phyloP scores from a whole-genome alignment of 441 rosid species.

The Gossypium davidsonii region DNA sequence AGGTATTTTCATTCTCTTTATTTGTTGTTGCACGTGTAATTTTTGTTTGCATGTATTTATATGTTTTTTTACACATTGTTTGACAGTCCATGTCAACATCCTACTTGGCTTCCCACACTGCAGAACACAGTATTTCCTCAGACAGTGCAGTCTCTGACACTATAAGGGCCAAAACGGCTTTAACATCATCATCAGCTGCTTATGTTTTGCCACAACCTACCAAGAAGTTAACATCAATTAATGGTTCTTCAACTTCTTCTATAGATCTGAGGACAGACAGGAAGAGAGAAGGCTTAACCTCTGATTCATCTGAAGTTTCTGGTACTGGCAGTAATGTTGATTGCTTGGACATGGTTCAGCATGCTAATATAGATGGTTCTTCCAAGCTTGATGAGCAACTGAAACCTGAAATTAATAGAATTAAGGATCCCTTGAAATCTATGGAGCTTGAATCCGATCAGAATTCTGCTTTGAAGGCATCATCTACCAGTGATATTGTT shows the following conservation, averaged over 20 bases:
- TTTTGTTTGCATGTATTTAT: constrained; percentile 10
- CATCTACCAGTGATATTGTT: constrained; percentile 21
- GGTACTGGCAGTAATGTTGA: constrained; percentile 17
- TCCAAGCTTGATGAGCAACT: constrained; percentile 23
- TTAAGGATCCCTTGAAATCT: constrained; percentile 23
- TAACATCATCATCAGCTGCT: constrained; percentile 15
- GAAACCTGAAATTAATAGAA: constrained; percentile 19
- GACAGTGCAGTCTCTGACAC: constrained; percentile 27
- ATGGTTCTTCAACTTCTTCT: constrained; percentile 22
- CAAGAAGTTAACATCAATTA: constrained; percentile 19
- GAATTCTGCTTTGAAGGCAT: constrained; percentile 21
- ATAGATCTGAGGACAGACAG: constrained; percentile 27
- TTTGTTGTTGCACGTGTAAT: neutral
- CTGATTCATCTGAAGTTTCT: constrained; percentile 34
- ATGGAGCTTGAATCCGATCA: constrained; percentile 20
- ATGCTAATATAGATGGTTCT: constrained; percentile 20
- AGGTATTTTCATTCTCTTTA: constrained; percentile 32
- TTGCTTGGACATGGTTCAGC: constrained; percentile 7
- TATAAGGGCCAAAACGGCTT: constrained; percentile 26
- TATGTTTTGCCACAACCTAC: constrained; percentile 23
- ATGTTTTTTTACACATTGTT: constrained; percentile 26
- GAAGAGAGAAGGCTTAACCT: constrained; percentile 25
- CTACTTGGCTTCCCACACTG: constrained; percentile 15
- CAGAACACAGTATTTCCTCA: constrained; percentile 29
- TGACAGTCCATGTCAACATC: constrained; percentile 26